Evolutionary conservation across 108 stramenopile species (phyloP).

Genomic region (Nannochloropsis gaditana): DNA sequence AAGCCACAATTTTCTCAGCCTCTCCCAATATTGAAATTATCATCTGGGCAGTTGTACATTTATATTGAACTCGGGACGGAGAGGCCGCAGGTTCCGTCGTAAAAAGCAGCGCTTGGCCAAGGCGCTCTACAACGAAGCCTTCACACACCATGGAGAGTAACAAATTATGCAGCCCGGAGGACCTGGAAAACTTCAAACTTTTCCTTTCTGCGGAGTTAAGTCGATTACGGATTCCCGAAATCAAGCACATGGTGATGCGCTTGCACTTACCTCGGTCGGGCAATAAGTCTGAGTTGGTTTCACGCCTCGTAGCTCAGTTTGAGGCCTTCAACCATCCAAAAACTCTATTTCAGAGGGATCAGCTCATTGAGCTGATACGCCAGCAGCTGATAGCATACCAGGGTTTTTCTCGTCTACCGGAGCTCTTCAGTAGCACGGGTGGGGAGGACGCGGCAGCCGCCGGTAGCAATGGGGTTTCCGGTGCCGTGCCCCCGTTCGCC

Average conservation of each 20-base stretch:
- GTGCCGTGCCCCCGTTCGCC: background rate
- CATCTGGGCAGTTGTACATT: too few species aligned
- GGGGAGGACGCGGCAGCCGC: background rate
- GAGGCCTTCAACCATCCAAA: background rate
- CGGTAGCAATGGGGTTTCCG: background rate
- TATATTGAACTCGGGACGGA: too few species aligned
- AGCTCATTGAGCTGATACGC: conserved; percentile 1
- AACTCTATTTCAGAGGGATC: background rate
- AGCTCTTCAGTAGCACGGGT: too few species aligned
- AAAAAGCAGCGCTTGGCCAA: too few species aligned
- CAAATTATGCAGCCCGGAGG: background rate
- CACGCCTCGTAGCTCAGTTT: background rate
- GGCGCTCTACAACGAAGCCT: background rate
- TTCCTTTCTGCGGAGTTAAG: background rate
- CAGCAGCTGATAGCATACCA: background rate
- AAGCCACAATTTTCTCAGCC: too few species aligned
- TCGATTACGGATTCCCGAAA: background rate
- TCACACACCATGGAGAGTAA: background rate
- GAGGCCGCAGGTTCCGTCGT: too few species aligned
- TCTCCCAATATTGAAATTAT: too few species aligned
- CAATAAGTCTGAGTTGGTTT: conserved; percentile 1
- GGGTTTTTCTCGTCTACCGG: too few species aligned
- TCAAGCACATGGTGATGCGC: background rate
- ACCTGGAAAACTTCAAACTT: background rate
- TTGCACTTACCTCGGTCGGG: background rate